Evolutionary conservation across 1,284 basidiomycete species (phyloP), one percentile per base, ranked within the genome.

Genomic region (Hypsizygus ulmarius): DNA sequence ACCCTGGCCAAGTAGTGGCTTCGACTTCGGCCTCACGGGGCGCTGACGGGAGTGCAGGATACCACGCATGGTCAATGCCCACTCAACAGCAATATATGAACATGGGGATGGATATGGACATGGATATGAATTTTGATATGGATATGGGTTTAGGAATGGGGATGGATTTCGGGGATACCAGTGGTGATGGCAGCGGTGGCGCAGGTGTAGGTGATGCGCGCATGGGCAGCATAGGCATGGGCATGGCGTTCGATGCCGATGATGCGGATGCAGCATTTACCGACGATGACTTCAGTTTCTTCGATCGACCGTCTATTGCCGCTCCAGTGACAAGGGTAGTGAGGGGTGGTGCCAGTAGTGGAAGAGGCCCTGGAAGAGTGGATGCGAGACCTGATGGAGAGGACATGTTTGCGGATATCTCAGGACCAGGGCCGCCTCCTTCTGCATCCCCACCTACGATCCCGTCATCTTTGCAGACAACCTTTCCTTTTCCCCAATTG

Each of bases 271-370:
- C 51, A 4, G 76, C 74, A 9, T 84, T 90, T 58, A 89, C 87
- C 0, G 87, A 90, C 44, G 87, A 87, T 47, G 87, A 90, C 62
- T 89, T 89, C 60, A 83, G 75, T 59, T 89, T 87, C 62, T 90
- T 87, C 56, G 84, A 88, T 58, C 70, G 70, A 36, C 78, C 78
- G 3, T 64, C 66, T 27, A 50, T 46, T 9, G 25, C 51, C 30
- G 11, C 42, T 5, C 32, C 10, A 12, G 21, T 7, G 3, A 25
- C 7, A 25, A 7, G 21, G 21, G 21, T 25, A 25, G 21, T 25
- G 21, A 25, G 21, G 21, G 21, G 21, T 25, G 21, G 3, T 25
- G 21, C 7, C 3, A 25, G 21, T 7, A 25, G 21, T 7, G 21
- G 21, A 7, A 25, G 21, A 25, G 21, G 21, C 3, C 3, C 3